Evolutionary conservation across 306 rosid species (phyloP).

Genomic region (Trifolium fragiferum): DNA sequence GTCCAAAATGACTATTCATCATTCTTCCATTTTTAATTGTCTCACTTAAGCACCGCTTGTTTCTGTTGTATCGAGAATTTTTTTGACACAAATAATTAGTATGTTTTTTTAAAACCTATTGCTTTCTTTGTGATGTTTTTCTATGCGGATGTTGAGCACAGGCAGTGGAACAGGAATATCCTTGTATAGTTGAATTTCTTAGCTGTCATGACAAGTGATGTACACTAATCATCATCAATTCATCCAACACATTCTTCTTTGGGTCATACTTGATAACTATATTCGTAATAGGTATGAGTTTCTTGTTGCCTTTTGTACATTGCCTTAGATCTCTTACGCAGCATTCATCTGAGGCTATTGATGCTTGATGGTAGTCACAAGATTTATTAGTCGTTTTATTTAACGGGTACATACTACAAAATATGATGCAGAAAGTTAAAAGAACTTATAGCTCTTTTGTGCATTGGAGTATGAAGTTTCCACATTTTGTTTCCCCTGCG

Average conservation of each 20-base stretch:
- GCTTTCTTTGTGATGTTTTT: slow-evolving; percentile 42
- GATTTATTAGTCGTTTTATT: slow-evolving; percentile 20
- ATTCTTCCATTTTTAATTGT: slow-evolving; percentile 7
- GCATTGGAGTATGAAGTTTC: slow-evolving; percentile 28
- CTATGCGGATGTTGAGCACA: slow-evolving; percentile 43
- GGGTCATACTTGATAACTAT: slow-evolving; percentile 39
- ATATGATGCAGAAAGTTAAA: slow-evolving; percentile 37
- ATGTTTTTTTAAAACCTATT: slow-evolving; percentile 21
- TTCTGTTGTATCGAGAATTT: neutral
- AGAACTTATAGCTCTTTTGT: slow-evolving; percentile 31
- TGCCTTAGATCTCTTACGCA: neutral
- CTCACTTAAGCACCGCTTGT: slow-evolving; percentile 8
- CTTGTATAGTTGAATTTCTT: slow-evolving; percentile 81
- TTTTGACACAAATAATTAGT: slow-evolving; percentile 17
- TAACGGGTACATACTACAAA: slow-evolving; percentile 1
- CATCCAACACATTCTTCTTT: slow-evolving; percentile 28
- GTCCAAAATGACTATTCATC: neutral
- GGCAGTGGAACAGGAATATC: slow-evolving; percentile 91
- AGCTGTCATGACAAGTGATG: slow-evolving; percentile 62
- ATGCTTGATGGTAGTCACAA: slow-evolving; percentile 30
- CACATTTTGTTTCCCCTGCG: slow-evolving; percentile 37
- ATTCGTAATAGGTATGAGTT: slow-evolving; percentile 41
- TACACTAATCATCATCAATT: slow-evolving; percentile 31
- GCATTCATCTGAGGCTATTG: slow-evolving; percentile 20
- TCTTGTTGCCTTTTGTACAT: slow-evolving; percentile 30